Evolutionary conservation across 2,329 filamentous ascomycete genomes (phyloP), one percentile per base, ranked within the genome.

Genomic region (Pestalotiopsis sp.): DNA sequence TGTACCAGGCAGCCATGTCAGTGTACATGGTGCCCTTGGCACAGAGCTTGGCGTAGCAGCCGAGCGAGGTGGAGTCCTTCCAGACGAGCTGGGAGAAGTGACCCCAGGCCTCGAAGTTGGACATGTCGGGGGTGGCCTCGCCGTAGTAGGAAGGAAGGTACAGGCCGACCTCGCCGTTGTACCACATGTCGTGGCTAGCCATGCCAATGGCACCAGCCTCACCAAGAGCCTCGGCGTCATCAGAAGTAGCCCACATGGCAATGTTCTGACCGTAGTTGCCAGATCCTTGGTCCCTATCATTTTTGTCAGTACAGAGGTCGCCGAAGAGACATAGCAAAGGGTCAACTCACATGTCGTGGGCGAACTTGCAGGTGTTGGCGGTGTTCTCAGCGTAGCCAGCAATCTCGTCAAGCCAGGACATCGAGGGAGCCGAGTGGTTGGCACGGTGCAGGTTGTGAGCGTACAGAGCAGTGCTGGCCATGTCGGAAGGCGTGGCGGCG

Each of bases 221-320:
- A 69, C 88, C 85, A 72, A 91, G 85, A 70, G 79, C 72, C n/a
- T 67, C 69, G 27, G 76, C 74, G 27, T 83, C 79, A 61, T 83
- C 73, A 49, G 75, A 80, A 36, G 80, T 79, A 63, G 80, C 80
- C 77, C 80, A 86, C 73, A 91, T 90, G 76, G 93, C 95, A 69
- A 98, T 91, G 87, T 98, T 99, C 84, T 99, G 96, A 71, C 96
- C 96, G 77, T 96, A 97, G 59, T 87, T 85, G 67, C 89, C 89
- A 64, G 83, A 85, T 71, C 88, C 88, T 61, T 87, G 83, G 83
- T 79, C 74, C 87, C 90, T 74, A 69, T 57, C 69, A 3, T n/a
- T 17, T 36, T 41, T 69, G 75, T 85, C 70, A 85, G 81, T 52
- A 55, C 17, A 9, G 2, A 23, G 11, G 66, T 25, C 12, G 36